A percentile compares a stretch with the other conserved stretches of the same genome.
Evolutionary conservation across 352 stramenopile species (phyloP).

Genomic region (Achlya hypogyna): DNA sequence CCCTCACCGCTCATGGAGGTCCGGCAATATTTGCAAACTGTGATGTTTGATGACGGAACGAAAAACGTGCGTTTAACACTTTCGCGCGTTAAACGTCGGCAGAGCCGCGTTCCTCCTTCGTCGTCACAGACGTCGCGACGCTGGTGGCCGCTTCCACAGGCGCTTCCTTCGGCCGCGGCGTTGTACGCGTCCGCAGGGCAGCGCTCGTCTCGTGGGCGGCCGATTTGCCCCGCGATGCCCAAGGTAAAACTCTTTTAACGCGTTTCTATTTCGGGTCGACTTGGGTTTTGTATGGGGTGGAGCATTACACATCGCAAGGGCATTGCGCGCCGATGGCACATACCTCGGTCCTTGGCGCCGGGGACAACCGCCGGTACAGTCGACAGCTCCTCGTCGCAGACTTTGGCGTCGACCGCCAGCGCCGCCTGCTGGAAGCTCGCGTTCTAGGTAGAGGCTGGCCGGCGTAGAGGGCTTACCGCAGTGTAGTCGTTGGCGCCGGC

Average conservation of each 20-base stretch:
- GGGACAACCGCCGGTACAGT: slow-evolving; percentile 82
- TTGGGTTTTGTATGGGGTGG: neutral
- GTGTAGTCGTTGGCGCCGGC: slow-evolving; percentile 88
- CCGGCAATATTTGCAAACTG: neutral
- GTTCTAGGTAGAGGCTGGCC: slow-evolving; percentile 35
- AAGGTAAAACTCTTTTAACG: neutral
- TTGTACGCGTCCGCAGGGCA: too few relatives aligned
- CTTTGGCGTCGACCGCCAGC: slow-evolving; percentile 86
- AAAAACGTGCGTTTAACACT: neutral
- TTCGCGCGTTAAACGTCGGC: neutral
- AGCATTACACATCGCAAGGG: neutral
- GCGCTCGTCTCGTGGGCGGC: neutral
- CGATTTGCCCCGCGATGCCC: neutral
- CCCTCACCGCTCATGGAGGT: neutral
- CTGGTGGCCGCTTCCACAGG: too few relatives aligned
- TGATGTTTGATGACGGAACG: neutral
- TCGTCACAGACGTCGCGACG: too few relatives aligned
- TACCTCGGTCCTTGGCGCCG: neutral
- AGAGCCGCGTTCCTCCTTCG: too few relatives aligned
- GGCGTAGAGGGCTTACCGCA: neutral
- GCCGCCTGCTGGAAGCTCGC: slow-evolving; percentile 54
- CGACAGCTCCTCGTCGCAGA: slow-evolving; percentile 91
- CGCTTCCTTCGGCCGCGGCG: too few relatives aligned
- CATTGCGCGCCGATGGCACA: neutral
- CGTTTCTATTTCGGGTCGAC: neutral